These are phyloP conservation scores for Kwoniella sp. DNA, from an alignment of 768 basidiomycete genomes.

Conservation along the genomic window DNA sequence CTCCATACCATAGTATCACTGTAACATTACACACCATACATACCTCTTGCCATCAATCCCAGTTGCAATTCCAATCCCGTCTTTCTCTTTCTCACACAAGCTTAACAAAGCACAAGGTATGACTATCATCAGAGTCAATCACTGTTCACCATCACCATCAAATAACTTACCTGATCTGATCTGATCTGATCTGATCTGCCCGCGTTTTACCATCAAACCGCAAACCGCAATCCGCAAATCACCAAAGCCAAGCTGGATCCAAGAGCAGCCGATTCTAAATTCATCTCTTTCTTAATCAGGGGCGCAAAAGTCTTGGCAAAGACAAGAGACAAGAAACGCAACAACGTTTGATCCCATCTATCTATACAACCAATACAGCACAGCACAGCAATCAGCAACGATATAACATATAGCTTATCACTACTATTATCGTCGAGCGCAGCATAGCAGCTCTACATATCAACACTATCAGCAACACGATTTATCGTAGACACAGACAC, in stretches of 20 bases:
- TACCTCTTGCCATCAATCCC: too few relatives aligned
- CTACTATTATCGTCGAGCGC: too few relatives aligned
- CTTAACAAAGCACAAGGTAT: background rate
- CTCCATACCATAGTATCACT: too few relatives aligned
- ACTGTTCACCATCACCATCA: background rate
- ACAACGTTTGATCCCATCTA: background rate
- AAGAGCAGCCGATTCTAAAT: background rate
- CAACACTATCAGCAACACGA: too few relatives aligned
- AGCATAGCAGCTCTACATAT: too few relatives aligned
- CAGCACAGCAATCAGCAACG: background rate
- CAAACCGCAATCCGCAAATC: background rate
- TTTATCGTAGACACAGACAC: too few relatives aligned
- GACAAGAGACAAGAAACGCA: background rate
- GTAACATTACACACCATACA: too few relatives aligned
- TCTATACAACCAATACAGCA: background rate
- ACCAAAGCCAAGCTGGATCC: background rate
- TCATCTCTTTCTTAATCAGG: background rate
- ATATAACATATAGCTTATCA: too few relatives aligned
- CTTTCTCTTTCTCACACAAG: too few relatives aligned
- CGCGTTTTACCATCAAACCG: too few relatives aligned
- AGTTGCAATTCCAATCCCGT: too few relatives aligned
- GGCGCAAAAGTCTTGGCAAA: constrained; percentile 3
- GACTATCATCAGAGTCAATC: background rate
- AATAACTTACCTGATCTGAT: background rate
- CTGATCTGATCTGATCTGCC: background rate